Base-by-base conservation (phyloP, 106 monocot genomes). In the Acorus gramineus region DNA sequence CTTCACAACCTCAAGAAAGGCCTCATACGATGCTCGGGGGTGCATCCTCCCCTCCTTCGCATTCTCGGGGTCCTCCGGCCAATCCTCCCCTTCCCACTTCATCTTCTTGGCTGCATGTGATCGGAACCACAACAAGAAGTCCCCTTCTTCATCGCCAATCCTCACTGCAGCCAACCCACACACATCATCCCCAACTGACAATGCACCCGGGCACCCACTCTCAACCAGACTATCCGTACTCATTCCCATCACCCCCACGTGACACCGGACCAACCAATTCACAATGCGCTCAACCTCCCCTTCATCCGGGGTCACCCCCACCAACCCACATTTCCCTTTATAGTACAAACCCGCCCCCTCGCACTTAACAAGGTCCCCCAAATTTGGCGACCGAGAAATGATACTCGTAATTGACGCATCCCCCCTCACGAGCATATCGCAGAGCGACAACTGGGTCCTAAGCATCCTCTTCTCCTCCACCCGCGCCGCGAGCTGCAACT, bases 61-160 rank as follows among this genome's bases (percentile, higher is more conserved):
- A 61, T 90, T 90, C 51, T 95, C 94, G 71, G 84, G 89, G 61
- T 95, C 94, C 65, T 84, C 89, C 0, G 90, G 94, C 56, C 90
- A 86, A 73, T 95, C 90, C 75, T 95, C 94, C 1, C 90, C 94
- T 9, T 90, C 94, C 94, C 94, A 95, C 57, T 95, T 95, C 55
- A 90, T 82, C 67, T 95, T 90, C 56, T 95, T 95, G 2, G 90
- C 94, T 5, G 94, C 86, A 69, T 90, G 86, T 1, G 90, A 95
- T 44, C 94, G 67, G 60, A 95, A 95, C 94, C 94, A 95, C 61
- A 95, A 95, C 68, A 95, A 74, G 69, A 78, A 95, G 50, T 86
- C 94, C 7, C 49, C 76, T 7, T 77, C 72, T 28, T 28, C 28
- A 28, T 28, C 28, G 5, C 90, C 80, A 57, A 90, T 90, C 28